A percentile compares a stretch with the other conserved stretches of the same genome.
Conservation (phyloP, 306 rosid species). For the Quercus glauca region DNA sequence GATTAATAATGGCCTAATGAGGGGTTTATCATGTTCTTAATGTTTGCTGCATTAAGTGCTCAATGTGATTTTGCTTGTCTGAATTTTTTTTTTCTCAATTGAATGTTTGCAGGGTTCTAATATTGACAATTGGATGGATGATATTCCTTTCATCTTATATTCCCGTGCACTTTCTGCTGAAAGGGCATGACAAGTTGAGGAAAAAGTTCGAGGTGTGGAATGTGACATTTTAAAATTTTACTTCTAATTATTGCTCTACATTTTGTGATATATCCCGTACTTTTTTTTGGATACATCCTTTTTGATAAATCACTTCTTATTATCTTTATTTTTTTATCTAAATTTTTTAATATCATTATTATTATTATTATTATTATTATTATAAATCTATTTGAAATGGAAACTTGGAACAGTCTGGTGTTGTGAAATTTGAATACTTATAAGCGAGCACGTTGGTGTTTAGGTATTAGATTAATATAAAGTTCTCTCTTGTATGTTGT, state of each 20-base stretch:
- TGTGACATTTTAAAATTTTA: conserved; percentile 9
- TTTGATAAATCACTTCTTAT: no score
- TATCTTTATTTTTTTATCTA: no score
- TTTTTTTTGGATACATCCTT: no score
- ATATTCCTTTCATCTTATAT: conserved; percentile 84
- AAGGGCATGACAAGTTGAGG: conserved; percentile 70
- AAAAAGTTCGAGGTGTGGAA: conserved; percentile 70
- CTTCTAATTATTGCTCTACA: not conserved
- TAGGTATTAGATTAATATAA: not conserved
- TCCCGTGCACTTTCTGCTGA: conserved; percentile 73
- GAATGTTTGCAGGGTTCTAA: conserved; percentile 66
- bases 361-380: no score
- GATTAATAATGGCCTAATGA: not conserved
- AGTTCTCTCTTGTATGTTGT: not conserved
- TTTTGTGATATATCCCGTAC: not conserved
- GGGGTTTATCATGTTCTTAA: no score
- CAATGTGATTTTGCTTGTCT: not conserved
- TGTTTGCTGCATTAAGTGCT: conserved; percentile 3
- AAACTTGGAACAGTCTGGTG: not conserved
- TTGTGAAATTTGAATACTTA: not conserved
- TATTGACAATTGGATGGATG: conserved; percentile 87
- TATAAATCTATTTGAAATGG: not conserved
- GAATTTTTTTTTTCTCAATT: not conserved
- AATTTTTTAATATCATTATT: no score
- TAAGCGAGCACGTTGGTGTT: not conserved